These are phyloP conservation scores for Lasiodiplodia sp. DNA, from an alignment of 2,329 filamentous ascomycete species.

Conservation along the genomic window DNA sequence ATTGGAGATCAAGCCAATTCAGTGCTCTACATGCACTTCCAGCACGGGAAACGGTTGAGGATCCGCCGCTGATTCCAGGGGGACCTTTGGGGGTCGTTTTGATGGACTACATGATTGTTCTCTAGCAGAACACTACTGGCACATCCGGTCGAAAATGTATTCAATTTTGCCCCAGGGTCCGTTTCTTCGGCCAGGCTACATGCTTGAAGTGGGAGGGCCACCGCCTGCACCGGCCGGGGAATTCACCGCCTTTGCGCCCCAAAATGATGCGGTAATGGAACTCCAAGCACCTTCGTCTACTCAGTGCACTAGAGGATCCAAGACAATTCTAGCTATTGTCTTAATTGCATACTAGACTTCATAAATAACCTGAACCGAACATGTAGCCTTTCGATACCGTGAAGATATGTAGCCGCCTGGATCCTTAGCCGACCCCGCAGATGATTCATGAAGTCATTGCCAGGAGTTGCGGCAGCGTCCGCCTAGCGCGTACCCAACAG, in stretches of 20 bases:
- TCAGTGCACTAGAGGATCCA: not conserved
- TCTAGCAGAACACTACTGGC: not conserved
- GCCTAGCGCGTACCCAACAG: not conserved
- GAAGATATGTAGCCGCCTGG: not conserved
- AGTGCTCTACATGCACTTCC: not conserved
- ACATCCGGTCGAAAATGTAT: not conserved
- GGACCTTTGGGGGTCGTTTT: not conserved
- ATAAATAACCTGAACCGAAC: not conserved
- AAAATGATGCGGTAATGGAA: constrained; percentile 1
- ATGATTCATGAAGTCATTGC: constrained; percentile 20
- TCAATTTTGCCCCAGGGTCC: constrained; percentile 2
- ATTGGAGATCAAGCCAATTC: not conserved
- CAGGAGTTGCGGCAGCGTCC: not conserved
- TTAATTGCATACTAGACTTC: not conserved
- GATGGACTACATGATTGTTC: not conserved
- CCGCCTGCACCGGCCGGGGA: constrained; percentile 5
- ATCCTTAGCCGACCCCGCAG: constrained; percentile 8
- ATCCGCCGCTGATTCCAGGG: not conserved
- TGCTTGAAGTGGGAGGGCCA: constrained; percentile 21
- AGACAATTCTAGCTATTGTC: not conserved
- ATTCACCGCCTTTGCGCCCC: constrained; percentile 20
- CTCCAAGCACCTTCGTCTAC: not conserved
- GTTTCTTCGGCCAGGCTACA: constrained; percentile 13
- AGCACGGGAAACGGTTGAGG: not conserved
- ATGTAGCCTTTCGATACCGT: not conserved